A percentile compares a stretch with the other conserved stretches of the same genome.
phyloP scores from a whole-genome alignment of 2,329 filamentous ascomycete species.

The Hypoxylon sp. region DNA sequence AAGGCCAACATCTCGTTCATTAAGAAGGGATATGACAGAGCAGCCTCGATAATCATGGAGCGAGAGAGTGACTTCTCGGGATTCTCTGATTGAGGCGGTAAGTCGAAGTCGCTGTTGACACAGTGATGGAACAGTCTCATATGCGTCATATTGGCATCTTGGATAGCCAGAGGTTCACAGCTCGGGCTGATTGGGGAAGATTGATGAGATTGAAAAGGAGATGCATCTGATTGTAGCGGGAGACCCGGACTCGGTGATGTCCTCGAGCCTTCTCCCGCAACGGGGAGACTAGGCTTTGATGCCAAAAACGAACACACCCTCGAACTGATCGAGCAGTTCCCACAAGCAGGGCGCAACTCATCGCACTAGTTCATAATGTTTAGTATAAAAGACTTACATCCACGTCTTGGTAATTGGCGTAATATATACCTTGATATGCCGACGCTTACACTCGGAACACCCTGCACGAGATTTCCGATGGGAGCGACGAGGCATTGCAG shows the following conservation, averaged over 20 bases:
- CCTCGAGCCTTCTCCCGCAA: neutral
- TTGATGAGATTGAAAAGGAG: conserved; percentile 12
- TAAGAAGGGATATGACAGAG: conserved; percentile 31
- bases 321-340: conserved; percentile 38
- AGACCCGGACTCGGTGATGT: conserved; percentile 18
- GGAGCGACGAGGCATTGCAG: conserved; percentile 31
- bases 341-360: conserved; percentile 34
- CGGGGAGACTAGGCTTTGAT: conserved; percentile 28
- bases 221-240: conserved; percentile 22
- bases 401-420: neutral
- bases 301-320: conserved; percentile 34
- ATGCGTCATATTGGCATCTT: conserved; percentile 38
- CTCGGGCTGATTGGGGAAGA: conserved; percentile 19
- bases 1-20: conserved; percentile 41
- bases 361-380: conserved; percentile 36
- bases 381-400: neutral
- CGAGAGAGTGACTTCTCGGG: neutral
- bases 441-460: conserved; percentile 39
- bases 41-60: conserved; percentile 15
- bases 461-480: conserved; percentile 38
- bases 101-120: conserved; percentile 23
- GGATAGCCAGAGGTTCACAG: conserved; percentile 18
- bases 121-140: conserved; percentile 36
- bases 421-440: conserved; percentile 43
- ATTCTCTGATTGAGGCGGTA: conserved; percentile 23